Conservation (phyloP, 345 rosid genomes). For the Populus deltoides region DNA sequence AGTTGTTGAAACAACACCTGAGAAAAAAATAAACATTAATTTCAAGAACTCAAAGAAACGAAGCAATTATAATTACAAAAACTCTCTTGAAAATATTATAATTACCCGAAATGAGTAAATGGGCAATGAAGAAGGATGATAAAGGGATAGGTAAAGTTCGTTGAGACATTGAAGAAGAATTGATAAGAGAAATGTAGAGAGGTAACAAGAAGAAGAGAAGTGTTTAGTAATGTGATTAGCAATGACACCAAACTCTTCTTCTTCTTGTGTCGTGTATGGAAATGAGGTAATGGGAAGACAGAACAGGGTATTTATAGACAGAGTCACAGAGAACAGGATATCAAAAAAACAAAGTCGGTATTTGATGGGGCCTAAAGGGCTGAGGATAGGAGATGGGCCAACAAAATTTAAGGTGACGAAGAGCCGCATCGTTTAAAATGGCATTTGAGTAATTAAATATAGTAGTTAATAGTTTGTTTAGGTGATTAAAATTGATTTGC, state of each 20-base stretch:
- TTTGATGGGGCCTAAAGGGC: neutral
- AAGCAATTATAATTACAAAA: neutral
- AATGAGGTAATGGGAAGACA: neutral
- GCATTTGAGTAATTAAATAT: too few species aligned
- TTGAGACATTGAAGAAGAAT: conserved; percentile 35
- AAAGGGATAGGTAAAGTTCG: conserved; percentile 23
- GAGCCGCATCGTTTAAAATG: neutral
- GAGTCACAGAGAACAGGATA: too few species aligned
- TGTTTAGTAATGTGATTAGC: neutral
- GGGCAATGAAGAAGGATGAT: conserved; percentile 7
- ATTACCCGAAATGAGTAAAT: conserved; percentile 34
- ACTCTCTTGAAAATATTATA: too few species aligned
- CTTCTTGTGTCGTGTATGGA: conserved; percentile 18
- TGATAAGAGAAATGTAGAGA: too few species aligned
- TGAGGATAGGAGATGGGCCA: neutral
- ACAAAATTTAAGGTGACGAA: neutral
- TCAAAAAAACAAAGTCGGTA: neutral
- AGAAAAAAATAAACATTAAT: neutral
- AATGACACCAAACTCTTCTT: neutral
- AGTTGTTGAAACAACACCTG: conserved; percentile 53
- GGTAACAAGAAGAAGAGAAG: conserved; percentile 7
- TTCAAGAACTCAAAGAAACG: neutral
- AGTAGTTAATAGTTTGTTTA: too few species aligned
- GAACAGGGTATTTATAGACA: conserved; percentile 20
- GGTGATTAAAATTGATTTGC: too few species aligned